phyloP scores from a whole-genome alignment of 768 basidiomycete genomes.

The Tremella fuciformis region DNA sequence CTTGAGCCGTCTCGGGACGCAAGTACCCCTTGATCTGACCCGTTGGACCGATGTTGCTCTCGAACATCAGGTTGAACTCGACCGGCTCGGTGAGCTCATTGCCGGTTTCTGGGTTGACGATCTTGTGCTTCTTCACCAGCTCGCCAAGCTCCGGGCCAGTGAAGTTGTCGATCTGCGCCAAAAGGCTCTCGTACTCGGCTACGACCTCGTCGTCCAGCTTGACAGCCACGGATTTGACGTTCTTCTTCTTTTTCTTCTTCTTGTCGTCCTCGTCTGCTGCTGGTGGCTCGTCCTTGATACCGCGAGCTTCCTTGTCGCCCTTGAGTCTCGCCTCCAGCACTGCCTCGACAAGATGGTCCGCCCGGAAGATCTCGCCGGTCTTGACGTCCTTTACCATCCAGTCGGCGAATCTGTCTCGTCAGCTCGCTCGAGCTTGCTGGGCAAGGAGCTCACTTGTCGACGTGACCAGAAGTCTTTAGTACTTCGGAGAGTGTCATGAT shows the following conservation, averaged over 20 bases:
- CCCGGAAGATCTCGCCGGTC: conserved; percentile 94
- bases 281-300: conserved; percentile 59
- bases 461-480: conserved; percentile 95
- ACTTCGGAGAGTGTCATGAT: conserved; percentile 94
- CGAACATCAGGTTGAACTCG: conserved; percentile 98
- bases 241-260: conserved; percentile 67
- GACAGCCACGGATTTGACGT: conserved; percentile 65
- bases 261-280: conserved; percentile 64
- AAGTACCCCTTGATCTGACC: conserved; percentile 95
- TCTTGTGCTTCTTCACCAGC: conserved; percentile 72
- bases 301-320: conserved; percentile 86
- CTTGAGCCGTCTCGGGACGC: conserved; percentile 96
- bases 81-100: conserved; percentile 91
- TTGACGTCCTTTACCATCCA: conserved; percentile 98
- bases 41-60: conserved; percentile 93
- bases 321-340: conserved; percentile 86
- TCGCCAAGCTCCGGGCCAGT: conserved; percentile 83
- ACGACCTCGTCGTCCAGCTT: conserved; percentile 71
- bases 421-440: neutral
- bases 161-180: conserved; percentile 96
- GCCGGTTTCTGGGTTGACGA: conserved; percentile 85
- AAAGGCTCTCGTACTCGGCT: conserved; percentile 70
- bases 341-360: conserved; percentile 90
- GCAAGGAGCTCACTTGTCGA: conserved; percentile 62
- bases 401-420: conserved; percentile 69